Evolutionary conservation across 176 grass and related monocot genomes (phyloP).

Genomic region (Rhynchospora pubera): DNA sequence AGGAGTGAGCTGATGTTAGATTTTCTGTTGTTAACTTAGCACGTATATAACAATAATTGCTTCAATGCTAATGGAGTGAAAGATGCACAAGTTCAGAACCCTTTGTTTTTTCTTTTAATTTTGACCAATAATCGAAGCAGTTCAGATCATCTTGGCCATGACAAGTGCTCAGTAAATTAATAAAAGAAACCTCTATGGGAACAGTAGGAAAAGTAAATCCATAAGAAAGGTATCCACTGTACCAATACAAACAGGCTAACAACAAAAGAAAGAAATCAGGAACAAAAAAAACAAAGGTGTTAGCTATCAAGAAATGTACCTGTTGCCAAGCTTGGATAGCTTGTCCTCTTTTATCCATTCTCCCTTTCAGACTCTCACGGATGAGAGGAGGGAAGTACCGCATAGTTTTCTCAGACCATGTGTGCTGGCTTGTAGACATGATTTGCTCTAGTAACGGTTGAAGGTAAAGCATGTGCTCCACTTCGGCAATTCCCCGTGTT

Average conservation of each 20-base stretch:
- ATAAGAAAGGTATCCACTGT: background rate
- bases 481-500: conserved; percentile 94
- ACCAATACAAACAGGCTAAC: background rate
- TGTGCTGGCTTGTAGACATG: conserved; percentile 94
- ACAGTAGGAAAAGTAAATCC: background rate
- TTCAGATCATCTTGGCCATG: background rate
- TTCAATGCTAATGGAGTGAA: background rate
- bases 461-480: conserved; percentile 94
- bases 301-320: conserved; percentile 19
- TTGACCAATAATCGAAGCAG: conserved; percentile 5
- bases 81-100: background rate
- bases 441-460: conserved; percentile 93
- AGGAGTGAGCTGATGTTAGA: background rate
- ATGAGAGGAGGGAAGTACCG: conserved; percentile 77
- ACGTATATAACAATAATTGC: background rate
- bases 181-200: background rate
- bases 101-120: background rate
- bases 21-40: background rate
- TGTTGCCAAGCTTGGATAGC: conserved; percentile 89
- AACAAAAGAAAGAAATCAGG: background rate
- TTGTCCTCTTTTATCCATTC: conserved; percentile 86
- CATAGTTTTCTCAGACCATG: conserved; percentile 94
- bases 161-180: background rate
- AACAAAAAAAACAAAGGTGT: background rate
- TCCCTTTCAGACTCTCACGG: conserved; percentile 63